Evolutionary conservation across 352 stramenopile species (phyloP).

Genomic region (Phytophthora citrophthora): DNA sequence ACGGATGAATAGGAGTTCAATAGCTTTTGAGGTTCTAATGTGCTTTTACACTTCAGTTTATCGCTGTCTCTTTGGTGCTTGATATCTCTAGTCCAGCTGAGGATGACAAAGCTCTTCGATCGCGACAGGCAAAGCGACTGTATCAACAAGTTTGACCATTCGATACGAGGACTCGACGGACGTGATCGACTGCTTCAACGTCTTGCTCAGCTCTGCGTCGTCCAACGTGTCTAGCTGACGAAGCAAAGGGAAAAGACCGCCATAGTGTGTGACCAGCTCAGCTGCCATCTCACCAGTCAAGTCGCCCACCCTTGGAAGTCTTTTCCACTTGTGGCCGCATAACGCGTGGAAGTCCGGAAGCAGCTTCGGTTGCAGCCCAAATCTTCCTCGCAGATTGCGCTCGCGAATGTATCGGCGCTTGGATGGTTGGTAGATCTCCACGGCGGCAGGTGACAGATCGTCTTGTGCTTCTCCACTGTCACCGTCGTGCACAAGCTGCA

Average conservation of each 20-base stretch:
- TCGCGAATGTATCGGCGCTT: slow-evolving; percentile 74
- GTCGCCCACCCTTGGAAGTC: slow-evolving; percentile 60
- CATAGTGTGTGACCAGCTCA: slow-evolving; percentile 69
- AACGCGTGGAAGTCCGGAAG: slow-evolving; percentile 72
- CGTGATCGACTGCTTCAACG: slow-evolving; percentile 78
- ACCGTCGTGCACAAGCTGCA: slow-evolving; percentile 57
- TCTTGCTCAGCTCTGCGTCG: slow-evolving; percentile 52
- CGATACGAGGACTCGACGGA: slow-evolving; percentile 81
- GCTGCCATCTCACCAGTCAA: slow-evolving; percentile 65
- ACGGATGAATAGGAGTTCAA: slow-evolving; percentile 33
- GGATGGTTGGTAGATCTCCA: slow-evolving; percentile 81
- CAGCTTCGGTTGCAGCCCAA: slow-evolving; percentile 53
- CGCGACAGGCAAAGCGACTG: slow-evolving; percentile 55
- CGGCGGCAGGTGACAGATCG: slow-evolving; percentile 15
- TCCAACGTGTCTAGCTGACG: slow-evolving; percentile 69
- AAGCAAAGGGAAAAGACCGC: slow-evolving; percentile 59
- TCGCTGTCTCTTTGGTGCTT: slow-evolving; percentile 6
- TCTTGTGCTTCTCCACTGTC: neutral
- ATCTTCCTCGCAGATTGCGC: slow-evolving; percentile 63
- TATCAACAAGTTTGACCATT: slow-evolving; percentile 69
- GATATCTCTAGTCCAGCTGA: slow-evolving; percentile 30
- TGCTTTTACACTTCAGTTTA: slow-evolving; percentile 26
- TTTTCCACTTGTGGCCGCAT: slow-evolving; percentile 74
- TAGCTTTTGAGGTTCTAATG: slow-evolving; percentile 37
- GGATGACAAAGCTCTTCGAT: slow-evolving; percentile 54